Conservation (phyloP, 2,329 filamentous ascomycete genomes). For the Albifimbria verrucaria region DNA sequence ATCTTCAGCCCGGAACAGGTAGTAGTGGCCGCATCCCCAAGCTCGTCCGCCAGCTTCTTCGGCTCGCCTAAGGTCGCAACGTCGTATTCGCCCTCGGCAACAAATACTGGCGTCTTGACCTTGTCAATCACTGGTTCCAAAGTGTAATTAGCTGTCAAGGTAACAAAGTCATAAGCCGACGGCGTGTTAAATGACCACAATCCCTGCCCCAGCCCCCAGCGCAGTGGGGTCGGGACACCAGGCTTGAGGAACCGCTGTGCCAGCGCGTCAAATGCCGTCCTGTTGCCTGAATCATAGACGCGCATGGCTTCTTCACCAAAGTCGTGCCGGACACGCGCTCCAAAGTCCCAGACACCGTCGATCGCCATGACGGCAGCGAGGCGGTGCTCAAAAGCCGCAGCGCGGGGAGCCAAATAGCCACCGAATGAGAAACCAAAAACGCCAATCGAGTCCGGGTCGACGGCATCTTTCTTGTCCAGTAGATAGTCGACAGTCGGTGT, state of each 20-base stretch:
- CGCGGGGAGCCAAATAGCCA: constrained; percentile 35
- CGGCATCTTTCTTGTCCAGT: constrained; percentile 22
- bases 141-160: constrained; percentile 10
- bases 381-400: constrained; percentile 41
- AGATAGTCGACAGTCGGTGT: constrained; percentile 38
- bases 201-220: constrained; percentile 22
- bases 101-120: constrained; percentile 18
- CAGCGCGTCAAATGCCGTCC: constrained; percentile 14
- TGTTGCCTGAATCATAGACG: constrained; percentile 12
- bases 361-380: constrained; percentile 35
- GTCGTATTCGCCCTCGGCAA: constrained; percentile 18
- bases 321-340: constrained; percentile 8
- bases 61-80: constrained; percentile 14
- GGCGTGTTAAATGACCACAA: constrained; percentile 21
- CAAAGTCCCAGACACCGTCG: constrained; percentile 35
- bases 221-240: constrained; percentile 10
- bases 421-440: constrained; percentile 39
- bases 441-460: constrained; percentile 28
- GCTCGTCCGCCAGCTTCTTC: constrained; percentile 6
- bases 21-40: constrained; percentile 10
- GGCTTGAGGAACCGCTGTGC: not conserved
- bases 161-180: constrained; percentile 18
- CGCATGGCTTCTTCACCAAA: constrained; percentile 7
- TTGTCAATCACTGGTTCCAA: constrained; percentile 12
- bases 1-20: constrained; percentile 10